Conservation (phyloP, 2,329 filamentous ascomycete genomes). For the Pestalotiopsis sp. region DNA sequence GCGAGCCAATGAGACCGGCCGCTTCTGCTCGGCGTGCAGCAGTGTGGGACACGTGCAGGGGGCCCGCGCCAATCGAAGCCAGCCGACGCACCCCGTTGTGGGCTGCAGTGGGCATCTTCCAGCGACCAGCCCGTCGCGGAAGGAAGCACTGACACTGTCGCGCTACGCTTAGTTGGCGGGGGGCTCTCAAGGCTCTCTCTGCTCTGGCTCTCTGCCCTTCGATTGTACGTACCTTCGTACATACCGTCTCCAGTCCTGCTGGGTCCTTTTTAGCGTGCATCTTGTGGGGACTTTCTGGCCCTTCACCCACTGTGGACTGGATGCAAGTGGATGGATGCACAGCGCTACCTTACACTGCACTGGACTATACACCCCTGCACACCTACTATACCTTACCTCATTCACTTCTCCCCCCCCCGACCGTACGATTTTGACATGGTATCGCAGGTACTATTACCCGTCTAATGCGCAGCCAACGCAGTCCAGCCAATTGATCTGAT, state of each 20-base stretch:
- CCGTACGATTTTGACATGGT: neutral
- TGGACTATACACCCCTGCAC: neutral
- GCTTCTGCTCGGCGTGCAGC: constrained; percentile 1
- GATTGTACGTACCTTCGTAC: neutral
- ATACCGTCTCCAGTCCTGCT: neutral
- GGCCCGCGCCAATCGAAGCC: constrained; percentile 2
- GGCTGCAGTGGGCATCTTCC: neutral
- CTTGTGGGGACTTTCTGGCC: neutral
- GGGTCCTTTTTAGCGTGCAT: neutral
- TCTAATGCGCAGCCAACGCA: neutral
- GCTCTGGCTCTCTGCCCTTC: neutral
- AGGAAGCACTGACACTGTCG: constrained; percentile 10
- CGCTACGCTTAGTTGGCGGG: neutral
- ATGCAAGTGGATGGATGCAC: neutral
- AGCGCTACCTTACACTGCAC: neutral
- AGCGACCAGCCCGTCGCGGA: constrained; percentile 1
- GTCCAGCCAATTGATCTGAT: neutral
- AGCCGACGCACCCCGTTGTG: neutral
- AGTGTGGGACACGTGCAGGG: constrained; percentile 9
- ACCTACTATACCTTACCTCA: neutral
- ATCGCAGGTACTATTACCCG: neutral
- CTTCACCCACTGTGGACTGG: neutral
- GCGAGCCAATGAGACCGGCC: constrained; percentile 10
- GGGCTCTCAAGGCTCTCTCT: neutral
- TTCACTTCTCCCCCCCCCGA: neutral